Conservation (phyloP, 352 stramenopile genomes). For the Phytophthora pini region DNA sequence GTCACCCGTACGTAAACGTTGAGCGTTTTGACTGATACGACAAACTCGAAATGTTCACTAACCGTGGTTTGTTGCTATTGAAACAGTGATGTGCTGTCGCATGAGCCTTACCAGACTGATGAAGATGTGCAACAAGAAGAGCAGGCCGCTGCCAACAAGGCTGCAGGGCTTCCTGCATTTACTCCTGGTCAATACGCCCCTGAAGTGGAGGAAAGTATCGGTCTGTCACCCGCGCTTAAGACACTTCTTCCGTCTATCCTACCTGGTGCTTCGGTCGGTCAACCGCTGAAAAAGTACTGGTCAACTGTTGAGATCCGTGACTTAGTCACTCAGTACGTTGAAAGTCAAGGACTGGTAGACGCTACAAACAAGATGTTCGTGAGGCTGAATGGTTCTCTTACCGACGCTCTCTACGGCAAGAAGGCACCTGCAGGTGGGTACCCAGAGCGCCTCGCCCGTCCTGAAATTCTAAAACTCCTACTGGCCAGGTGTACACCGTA, state of each 20-base stretch:
- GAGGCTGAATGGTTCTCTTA: slow-evolving; percentile 65
- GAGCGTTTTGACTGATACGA: background rate
- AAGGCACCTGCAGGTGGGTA: slow-evolving; percentile 67
- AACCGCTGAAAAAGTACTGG: slow-evolving; percentile 63
- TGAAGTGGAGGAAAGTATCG: slow-evolving; percentile 72
- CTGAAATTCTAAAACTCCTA: slow-evolving; percentile 60
- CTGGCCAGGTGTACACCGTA: slow-evolving; percentile 73
- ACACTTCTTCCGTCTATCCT: slow-evolving; percentile 50
- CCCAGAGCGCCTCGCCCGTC: slow-evolving; percentile 57
- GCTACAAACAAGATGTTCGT: slow-evolving; percentile 72
- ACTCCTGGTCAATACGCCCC: slow-evolving; percentile 68
- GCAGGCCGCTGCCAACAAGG: slow-evolving; percentile 44
- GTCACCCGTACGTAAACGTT: slow-evolving; percentile 68
- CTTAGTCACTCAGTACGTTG: slow-evolving; percentile 67
- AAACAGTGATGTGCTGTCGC: slow-evolving; percentile 60
- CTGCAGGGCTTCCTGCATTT: slow-evolving; percentile 48
- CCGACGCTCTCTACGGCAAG: slow-evolving; percentile 78
- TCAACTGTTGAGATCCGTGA: slow-evolving; percentile 58
- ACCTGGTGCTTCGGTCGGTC: slow-evolving; percentile 17
- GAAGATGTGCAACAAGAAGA: slow-evolving; percentile 62
- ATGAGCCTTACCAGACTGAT: slow-evolving; percentile 59
- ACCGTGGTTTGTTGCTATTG: slow-evolving; percentile 20
- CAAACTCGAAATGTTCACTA: background rate
- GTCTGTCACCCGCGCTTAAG: slow-evolving; percentile 63
- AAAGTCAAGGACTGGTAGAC: slow-evolving; percentile 63